Base-by-base conservation (phyloP, 331 rosid species). In the Spiraea crenata region DNA sequence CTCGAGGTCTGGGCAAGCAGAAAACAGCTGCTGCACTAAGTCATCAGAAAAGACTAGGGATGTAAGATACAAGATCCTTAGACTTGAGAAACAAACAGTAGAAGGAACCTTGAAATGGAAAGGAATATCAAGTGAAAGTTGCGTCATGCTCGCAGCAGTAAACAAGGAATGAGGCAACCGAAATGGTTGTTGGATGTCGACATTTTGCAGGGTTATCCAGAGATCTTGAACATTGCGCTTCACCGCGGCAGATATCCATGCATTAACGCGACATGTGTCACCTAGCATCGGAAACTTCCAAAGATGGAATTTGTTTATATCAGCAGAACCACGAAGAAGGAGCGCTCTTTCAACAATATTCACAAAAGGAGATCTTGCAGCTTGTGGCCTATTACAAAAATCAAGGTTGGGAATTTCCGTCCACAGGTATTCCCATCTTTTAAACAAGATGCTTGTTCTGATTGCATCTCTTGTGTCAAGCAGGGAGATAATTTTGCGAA, bases 1-100 rank as follows among this genome's bases (percentile, higher is more conserved):
- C 59, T 67, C 37, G 4, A 50, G 47, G 47, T 35, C 37, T 1
- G 71, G 71, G 20, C 31, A 49, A 1, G 59, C 60, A 37, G 71
- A 67, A 49, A 67, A 67, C 37, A 67, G 20, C 44, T 5, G 34
- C 12, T 67, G 71, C n/a, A 37, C 19, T 35, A 9, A 49, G 47
- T 67, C 60, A n/a, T 67, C 71, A 49, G 59, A 50, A 67, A 49
- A 67, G 59, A 49, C 71, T 15, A 67, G 10, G 19, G 59, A 67
- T 48, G 5, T 5, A n/a, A 67, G 71, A 35, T 3, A 34, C 11
- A 50, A 50, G 60, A 4, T 9, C 59, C 20, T 49, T 50, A 67
- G 59, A 39, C 59, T 49, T 67, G 71, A 49, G 6, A 67, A 67
- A 38, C 60, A 37, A 50, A 10, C 14, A 6, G 47, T 50, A 49